Conservation (phyloP, 2,329 filamentous ascomycete species). For the Macrophomina tecta region DNA sequence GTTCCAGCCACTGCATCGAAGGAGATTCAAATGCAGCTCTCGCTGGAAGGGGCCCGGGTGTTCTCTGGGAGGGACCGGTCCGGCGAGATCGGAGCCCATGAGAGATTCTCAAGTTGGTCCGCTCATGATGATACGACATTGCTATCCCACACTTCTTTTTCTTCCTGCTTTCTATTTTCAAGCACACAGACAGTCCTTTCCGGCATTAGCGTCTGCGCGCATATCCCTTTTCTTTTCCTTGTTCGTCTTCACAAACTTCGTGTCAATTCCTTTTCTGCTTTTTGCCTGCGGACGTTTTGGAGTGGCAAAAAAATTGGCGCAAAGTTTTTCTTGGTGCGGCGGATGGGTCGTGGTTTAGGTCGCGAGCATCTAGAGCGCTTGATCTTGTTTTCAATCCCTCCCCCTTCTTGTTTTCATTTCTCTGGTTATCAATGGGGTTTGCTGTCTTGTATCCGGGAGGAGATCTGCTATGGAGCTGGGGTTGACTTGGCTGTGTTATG, state of each 20-base stretch:
- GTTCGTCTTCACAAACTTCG: conserved; percentile 5
- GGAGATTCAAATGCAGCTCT: conserved; percentile 13
- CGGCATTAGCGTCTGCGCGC: conserved; percentile 18
- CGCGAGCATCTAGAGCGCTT: conserved; percentile 24
- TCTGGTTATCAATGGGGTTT: not conserved
- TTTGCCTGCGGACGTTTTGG: conserved; percentile 17
- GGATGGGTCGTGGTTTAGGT: conserved; percentile 18
- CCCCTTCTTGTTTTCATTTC: conserved; percentile 6
- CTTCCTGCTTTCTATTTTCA: not conserved
- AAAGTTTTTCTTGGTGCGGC: conserved; percentile 13
- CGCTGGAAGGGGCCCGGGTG: conserved; percentile 19
- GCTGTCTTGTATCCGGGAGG: conserved; percentile 1
- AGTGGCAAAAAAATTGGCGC: conserved; percentile 24
- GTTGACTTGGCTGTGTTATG: not conserved
- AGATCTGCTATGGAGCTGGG: conserved; percentile 15
- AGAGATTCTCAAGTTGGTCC: conserved; percentile 4
- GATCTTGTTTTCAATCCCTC: conserved; percentile 1
- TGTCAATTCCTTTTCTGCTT: conserved; percentile 13
- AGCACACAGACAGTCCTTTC: conserved; percentile 21
- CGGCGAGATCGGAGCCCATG: conserved; percentile 19
- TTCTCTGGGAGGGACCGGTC: conserved; percentile 18
- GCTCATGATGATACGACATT: conserved; percentile 27
- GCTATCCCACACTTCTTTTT: conserved; percentile 8
- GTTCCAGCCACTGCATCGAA: conserved; percentile 24
- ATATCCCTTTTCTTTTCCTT: conserved; percentile 5